Percentiles rank a stretch among this genome's conserved stretches.
Evolutionary conservation across 2,329 filamentous ascomycete species (phyloP).

Genomic region (Aspergillus flavus): DNA sequence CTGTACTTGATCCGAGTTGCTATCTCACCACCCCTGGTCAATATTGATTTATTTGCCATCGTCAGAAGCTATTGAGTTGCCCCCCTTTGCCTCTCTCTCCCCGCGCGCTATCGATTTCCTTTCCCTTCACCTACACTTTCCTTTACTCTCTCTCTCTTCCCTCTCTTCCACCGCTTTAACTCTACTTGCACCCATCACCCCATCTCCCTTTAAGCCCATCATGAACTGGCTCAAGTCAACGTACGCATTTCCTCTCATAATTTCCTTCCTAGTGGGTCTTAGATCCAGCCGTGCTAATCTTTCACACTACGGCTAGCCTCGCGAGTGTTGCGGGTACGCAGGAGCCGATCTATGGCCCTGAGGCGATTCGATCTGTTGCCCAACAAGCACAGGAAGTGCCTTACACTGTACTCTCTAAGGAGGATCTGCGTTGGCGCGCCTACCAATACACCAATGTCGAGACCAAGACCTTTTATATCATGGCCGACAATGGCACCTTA

Average conservation of each 20-base stretch:
- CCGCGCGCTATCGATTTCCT: constrained; percentile 39
- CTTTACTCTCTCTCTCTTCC: constrained; percentile 22
- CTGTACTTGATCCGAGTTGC: background rate
- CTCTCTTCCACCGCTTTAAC: constrained; percentile 6
- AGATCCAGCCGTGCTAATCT: constrained; percentile 55
- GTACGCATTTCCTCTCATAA: constrained; percentile 56
- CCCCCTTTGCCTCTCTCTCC: constrained; percentile 25
- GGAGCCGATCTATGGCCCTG: constrained; percentile 91
- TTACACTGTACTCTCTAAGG: constrained; percentile 75
- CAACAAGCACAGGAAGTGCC: constrained; percentile 76
- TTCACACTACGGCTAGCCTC: constrained; percentile 48
- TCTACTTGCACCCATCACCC: background rate
- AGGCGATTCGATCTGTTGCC: constrained; percentile 82
- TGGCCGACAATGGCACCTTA: constrained; percentile 73
- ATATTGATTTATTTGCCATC: background rate
- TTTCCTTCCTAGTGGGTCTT: constrained; percentile 14
- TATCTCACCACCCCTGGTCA: background rate
- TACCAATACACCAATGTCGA: constrained; percentile 88
- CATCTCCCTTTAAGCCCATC: constrained; percentile 54
- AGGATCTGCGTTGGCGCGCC: constrained; percentile 80
- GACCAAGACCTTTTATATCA: constrained; percentile 92
- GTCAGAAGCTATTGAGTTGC: constrained; percentile 11
- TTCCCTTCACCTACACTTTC: constrained; percentile 18
- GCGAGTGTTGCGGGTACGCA: constrained; percentile 88
- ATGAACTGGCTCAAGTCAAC: constrained; percentile 95